Conservation (phyloP, 352 stramenopile species). For the Globisporangium polare region DNA sequence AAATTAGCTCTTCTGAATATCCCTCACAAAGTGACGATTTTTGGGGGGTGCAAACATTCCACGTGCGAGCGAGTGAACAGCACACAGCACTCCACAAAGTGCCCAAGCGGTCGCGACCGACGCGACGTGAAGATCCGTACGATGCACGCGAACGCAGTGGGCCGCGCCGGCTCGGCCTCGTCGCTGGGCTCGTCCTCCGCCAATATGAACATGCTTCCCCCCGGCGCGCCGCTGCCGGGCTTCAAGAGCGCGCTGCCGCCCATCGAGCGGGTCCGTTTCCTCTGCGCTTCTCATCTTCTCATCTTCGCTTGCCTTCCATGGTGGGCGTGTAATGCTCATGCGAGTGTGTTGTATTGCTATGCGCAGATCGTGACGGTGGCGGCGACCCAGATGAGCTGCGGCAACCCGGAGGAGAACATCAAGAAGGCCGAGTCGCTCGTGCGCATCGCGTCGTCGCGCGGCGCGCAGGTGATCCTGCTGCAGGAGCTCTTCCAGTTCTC, state of each 20-base stretch:
- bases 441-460: constrained; percentile 82
- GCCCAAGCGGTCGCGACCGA: not conserved
- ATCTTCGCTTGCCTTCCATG: not conserved
- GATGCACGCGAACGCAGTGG: constrained; percentile 31
- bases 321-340: not conserved
- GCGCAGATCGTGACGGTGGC: constrained; percentile 78
- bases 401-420: constrained; percentile 87
- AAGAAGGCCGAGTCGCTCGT: constrained; percentile 89
- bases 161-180: constrained; percentile 24
- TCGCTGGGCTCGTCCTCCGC: constrained; percentile 24
- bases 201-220: constrained; percentile 18
- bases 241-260: constrained; percentile 44
- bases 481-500: constrained; percentile 91
- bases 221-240: constrained; percentile 18
- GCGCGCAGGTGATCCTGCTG: constrained; percentile 87
- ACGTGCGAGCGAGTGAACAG: not conserved
- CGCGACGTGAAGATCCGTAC: not conserved
- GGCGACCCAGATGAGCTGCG: constrained; percentile 86
- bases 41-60: too few relatives aligned
- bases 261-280: constrained; percentile 49
- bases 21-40: too few relatives aligned
- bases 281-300: not conserved
- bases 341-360: not conserved
- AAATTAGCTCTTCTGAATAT: too few relatives aligned
- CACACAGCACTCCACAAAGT: not conserved